Evolutionary conservation across 2,329 filamentous ascomycete species (phyloP), one percentile per base, ranked within the genome.

Genomic region (Ceratocystiopsis minuta): DNA sequence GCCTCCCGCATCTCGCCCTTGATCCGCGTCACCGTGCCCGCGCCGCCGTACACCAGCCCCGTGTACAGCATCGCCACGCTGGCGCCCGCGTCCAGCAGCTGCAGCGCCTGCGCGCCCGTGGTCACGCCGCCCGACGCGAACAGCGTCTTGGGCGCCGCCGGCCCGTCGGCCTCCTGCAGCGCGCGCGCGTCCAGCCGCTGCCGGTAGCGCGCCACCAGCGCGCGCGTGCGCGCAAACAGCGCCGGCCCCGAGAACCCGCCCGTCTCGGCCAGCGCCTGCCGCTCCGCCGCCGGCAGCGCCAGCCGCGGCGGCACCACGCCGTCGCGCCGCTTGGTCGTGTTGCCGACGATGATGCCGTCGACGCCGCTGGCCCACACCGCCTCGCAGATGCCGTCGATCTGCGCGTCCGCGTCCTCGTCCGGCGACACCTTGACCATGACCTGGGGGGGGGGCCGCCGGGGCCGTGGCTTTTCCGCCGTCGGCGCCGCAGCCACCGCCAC

Each of bases 381-480:
- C 51, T 86, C 74, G 46, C 85, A 88, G 43, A 98, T 93, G 10
- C 87, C 90, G 36, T 78, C 71, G 46, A 98, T 74, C 57, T 98
- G 86, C 43, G 76, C 66, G 41, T 86, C 77, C 16, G 80, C 75
- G 56, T 95, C 85, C 61, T 96, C 90, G 52, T 98, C 90, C 0
- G 90, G 90, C 45, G 84, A 93, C 16, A 98, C 88, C 65, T 98
- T 98, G 53, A 98, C 90, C 84, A 98, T 94, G 44, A 98, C 84
- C 44, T 68, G 75, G 0, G 83, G 84, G 4, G 20, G 20, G 54
- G 79, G 82, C 1, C 68, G 73, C 56, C 74, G 80, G 50, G 87
- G 70, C n/a, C 36, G 16, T 7, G 39, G n/a, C n/a, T n/a, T n/a
- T n/a, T n/a, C n/a, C n/a, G n/a, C n/a, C n/a, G n/a, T n/a, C n/a